These are phyloP conservation scores for Haberlea rhodopensis DNA, from an alignment of 257 asterid species.

Conservation along the genomic window DNA sequence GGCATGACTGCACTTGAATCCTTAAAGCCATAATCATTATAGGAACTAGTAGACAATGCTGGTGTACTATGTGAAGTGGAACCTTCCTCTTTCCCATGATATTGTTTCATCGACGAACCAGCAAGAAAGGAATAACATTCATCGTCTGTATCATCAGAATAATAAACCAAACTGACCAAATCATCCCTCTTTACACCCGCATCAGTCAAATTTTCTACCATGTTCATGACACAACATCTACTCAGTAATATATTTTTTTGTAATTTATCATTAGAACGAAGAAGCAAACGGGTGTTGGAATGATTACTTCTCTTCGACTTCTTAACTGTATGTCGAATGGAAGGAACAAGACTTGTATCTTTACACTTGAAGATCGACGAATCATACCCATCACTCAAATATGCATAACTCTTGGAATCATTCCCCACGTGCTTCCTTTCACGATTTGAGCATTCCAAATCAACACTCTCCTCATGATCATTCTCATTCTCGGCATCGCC, in stretches of 20 bases:
- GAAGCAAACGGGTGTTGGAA: slow-evolving; percentile 36
- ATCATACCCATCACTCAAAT: slow-evolving; percentile 50
- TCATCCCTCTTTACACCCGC: slow-evolving; percentile 51
- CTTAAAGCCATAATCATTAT: slow-evolving; percentile 47
- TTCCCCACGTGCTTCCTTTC: slow-evolving; percentile 57
- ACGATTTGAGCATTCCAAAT: slow-evolving; percentile 53
- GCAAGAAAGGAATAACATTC: slow-evolving; percentile 62
- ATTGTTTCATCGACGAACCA: slow-evolving; percentile 46
- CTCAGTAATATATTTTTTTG: slow-evolving; percentile 43
- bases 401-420: slow-evolving; percentile 76
- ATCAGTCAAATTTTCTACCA: slow-evolving; percentile 36
- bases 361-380: slow-evolving; percentile 56
- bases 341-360: slow-evolving; percentile 49
- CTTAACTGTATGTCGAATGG: slow-evolving; percentile 50
- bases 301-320: slow-evolving; percentile 45
- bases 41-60: slow-evolving; percentile 75
- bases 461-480: slow-evolving; percentile 50
- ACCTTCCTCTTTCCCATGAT: slow-evolving; percentile 66
- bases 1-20: slow-evolving; percentile 74
- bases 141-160: slow-evolving; percentile 75
- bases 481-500: slow-evolving; percentile 42
- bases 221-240: slow-evolving; percentile 40
- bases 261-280: slow-evolving; percentile 47
- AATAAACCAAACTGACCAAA: slow-evolving; percentile 56
- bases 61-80: slow-evolving; percentile 69